Base-by-base conservation (phyloP, 371 early-diverging fungal genomes). In the Mucor racemosus region DNA sequence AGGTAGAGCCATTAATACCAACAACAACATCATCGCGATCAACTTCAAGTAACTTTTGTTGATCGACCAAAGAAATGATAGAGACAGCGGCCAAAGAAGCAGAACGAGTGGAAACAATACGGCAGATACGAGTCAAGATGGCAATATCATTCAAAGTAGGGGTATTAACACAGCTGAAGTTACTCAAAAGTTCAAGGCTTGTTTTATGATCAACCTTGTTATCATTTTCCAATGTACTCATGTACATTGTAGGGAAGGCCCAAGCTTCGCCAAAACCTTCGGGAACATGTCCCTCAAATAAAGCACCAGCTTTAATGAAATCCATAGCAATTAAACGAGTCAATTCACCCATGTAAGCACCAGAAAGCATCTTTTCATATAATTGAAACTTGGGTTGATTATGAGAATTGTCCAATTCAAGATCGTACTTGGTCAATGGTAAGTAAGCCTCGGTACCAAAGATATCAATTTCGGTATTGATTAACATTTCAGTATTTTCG, bases 361-460 rank as follows among this genome's bases (percentile, higher is more conserved):
- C 97, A 36, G 93, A 92, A 42, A 96, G 86, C 91, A 96, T 91
- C 80, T 97, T 97, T 74, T 96, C 97, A 73, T 93, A 94, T n/a
- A 88, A 83, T 73, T 96, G 95, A 72, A 88, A 82, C 39, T 87
- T 82, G 40, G 93, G 92, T 73, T 94, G 91, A 26, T 77, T 69
- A 44, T 94, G 89, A 39, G 81, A 82, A 60, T 82, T 76, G 79
- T 97, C 96, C 64, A 96, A 85, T 31, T 73, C 74, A 60, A 78
- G 76, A 84, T 97, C 98, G 71, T 91, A 95, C 71, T 86, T 81
- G 31, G 92, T 95, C 68, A 90, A 75, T 33, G 96, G 96, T 39
- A 97, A 82, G 56, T 79, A 79, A 36, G 62, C 57, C 10, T 91
- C 86, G 1, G 66, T 73, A 40, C 95, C 96, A 75, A 90, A 88